A percentile compares a stretch with the other conserved stretches of the same genome.
These are phyloP conservation scores for Tuber magnatum DNA, from an alignment of 495 filamentous ascomycete species.

Conservation along the genomic window DNA sequence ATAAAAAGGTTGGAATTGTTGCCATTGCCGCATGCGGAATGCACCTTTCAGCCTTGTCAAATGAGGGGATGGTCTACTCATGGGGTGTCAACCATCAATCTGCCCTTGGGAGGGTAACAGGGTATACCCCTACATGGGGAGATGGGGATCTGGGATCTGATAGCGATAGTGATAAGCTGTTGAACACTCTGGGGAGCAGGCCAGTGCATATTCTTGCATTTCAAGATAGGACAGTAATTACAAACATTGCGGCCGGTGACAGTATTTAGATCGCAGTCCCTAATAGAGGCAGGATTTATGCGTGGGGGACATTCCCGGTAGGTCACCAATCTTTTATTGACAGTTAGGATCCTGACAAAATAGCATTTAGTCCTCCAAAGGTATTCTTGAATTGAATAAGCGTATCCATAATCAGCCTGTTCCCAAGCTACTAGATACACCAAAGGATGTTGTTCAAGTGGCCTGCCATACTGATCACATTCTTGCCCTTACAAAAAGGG, in stretches of 20 bases:
- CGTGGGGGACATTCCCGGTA: too few relatives aligned
- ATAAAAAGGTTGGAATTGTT: conserved; percentile 57
- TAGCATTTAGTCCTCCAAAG: too few relatives aligned
- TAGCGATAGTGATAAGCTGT: conserved; percentile 47
- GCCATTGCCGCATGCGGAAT: conserved; percentile 59
- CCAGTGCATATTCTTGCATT: conserved; percentile 50
- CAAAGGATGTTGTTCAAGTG: conserved; percentile 58
- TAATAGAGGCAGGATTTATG: too few relatives aligned
- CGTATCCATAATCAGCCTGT: too few relatives aligned
- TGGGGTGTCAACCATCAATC: conserved; percentile 68
- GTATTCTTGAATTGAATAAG: too few relatives aligned
- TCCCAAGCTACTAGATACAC: too few relatives aligned
- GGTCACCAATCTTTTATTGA: conserved; percentile 22
- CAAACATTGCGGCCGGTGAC: too few relatives aligned
- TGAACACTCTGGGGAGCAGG: conserved; percentile 56
- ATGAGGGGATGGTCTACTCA: conserved; percentile 58
- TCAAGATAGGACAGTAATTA: conserved; percentile 47
- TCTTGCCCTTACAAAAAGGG: conserved; percentile 59
- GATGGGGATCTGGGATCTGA: conserved; percentile 46
- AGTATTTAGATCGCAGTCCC: too few relatives aligned
- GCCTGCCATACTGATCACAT: conserved; percentile 61
- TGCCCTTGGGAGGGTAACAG: conserved; percentile 58
- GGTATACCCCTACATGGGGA: conserved; percentile 48
- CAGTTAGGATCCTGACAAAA: too few relatives aligned
- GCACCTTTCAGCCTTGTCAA: conserved; percentile 58